Evolutionary conservation across 129 eudicot genomes (phyloP).

Genomic region (Artemisia tridentata): DNA sequence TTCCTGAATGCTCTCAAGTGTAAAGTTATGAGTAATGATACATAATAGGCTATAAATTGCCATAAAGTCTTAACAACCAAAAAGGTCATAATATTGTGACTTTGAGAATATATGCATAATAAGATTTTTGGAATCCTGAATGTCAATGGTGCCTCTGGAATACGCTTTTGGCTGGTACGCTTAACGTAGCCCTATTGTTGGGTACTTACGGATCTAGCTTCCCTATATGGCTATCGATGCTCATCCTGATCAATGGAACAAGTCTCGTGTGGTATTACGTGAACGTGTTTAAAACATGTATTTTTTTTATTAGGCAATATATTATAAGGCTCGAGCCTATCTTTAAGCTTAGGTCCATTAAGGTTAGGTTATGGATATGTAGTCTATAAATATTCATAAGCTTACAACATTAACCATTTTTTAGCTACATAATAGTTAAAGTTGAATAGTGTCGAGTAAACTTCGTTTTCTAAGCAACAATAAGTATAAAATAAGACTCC

Average conservation of each 20-base stretch:
- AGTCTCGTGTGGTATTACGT: background rate
- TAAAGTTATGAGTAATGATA: too few relatives aligned
- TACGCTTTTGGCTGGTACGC: too few relatives aligned
- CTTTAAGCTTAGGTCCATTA: too few relatives aligned
- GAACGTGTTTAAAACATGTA: background rate
- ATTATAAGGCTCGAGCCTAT: too few relatives aligned
- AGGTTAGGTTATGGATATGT: too few relatives aligned
- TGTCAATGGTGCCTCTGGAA: background rate
- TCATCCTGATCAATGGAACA: background rate
- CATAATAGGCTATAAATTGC: background rate
- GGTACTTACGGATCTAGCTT: background rate
- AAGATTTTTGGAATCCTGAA: background rate
- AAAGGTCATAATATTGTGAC: background rate
- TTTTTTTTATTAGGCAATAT: too few relatives aligned
- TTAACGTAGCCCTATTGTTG: background rate
- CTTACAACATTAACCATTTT: background rate
- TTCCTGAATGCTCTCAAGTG: too few relatives aligned
- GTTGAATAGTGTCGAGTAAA: background rate
- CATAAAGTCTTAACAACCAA: too few relatives aligned
- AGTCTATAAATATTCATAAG: too few relatives aligned
- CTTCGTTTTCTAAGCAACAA: background rate
- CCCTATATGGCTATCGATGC: background rate
- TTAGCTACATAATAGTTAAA: background rate
- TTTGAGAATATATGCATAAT: background rate
- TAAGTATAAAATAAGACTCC: too few relatives aligned